These are phyloP conservation scores for Eucalyptus urophylla DNA, from an alignment of 345 rosid species.

Conservation along the genomic window DNA sequence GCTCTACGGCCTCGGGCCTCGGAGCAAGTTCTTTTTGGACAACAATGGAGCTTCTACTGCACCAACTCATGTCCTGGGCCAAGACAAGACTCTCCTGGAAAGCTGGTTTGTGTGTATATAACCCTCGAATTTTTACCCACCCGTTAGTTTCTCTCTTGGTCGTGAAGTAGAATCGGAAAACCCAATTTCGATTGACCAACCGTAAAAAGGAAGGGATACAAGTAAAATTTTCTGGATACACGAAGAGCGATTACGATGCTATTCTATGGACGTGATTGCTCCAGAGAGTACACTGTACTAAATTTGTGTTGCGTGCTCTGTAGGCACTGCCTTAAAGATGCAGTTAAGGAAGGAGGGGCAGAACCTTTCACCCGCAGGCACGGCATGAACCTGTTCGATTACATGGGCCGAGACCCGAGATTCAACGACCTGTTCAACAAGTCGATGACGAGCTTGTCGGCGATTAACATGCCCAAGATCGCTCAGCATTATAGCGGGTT, in stretches of 20 bases:
- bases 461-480: not conserved
- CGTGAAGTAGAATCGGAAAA: not conserved
- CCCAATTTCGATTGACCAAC: not conserved
- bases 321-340: not conserved
- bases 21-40: not conserved
- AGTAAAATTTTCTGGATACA: not conserved
- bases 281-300: not conserved
- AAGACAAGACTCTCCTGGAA: not conserved
- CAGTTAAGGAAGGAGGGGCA: not conserved
- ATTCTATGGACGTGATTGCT: not conserved
- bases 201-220: not conserved
- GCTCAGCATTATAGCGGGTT: not conserved
- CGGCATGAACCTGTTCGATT: not conserved
- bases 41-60: not conserved
- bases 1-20: not conserved
- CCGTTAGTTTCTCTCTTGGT: not conserved
- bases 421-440: not conserved
- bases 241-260: not conserved
- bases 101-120: not conserved
- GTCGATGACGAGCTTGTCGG: not conserved
- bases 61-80: not conserved
- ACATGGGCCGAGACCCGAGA: not conserved
- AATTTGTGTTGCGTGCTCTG: not conserved
- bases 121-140: not conserved
- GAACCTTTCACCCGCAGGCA: not conserved